Percentiles rank a stretch among this genome's conserved stretches.
Conservation (phyloP, 1,139 yeast species). For the Diutina neorugosa region DNA sequence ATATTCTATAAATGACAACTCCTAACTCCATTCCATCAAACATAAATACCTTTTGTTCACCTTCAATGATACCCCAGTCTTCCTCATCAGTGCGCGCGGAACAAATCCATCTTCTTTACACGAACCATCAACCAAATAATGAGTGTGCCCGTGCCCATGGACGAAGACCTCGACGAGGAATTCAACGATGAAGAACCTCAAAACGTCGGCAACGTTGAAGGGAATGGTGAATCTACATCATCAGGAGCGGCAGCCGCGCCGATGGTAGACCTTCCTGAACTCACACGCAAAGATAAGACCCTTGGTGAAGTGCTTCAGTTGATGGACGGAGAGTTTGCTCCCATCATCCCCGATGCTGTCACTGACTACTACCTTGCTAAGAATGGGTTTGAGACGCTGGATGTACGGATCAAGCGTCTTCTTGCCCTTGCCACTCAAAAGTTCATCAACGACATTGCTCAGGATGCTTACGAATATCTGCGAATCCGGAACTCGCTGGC, state of each 20-base stretch:
- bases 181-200: constrained; percentile 5
- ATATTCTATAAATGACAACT: too few species aligned
- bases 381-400: constrained; percentile 80
- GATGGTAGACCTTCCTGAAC: constrained; percentile 51
- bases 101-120: not conserved
- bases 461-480: constrained; percentile 92
- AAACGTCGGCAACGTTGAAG: not conserved
- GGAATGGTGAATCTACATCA: not conserved
- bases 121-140: not conserved
- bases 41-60: too few species aligned
- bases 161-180: constrained; percentile 6
- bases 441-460: constrained; percentile 86
- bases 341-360: constrained; percentile 96
- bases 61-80: too few species aligned
- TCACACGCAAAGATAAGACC: constrained; percentile 77
- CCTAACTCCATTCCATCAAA: too few species aligned
- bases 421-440: constrained; percentile 93
- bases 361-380: constrained; percentile 85
- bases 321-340: constrained; percentile 85
- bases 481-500: constrained; percentile 79
- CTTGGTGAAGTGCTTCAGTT: constrained; percentile 73
- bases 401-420: constrained; percentile 68
- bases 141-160: not conserved
- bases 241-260: constrained; percentile 4
- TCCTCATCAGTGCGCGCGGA: too few species aligned